Percentiles rank a stretch among this genome's conserved stretches.
These are phyloP conservation scores for Clavispora santaluciae DNA, from an alignment of 805 yeast species.

Conservation along the genomic window DNA sequence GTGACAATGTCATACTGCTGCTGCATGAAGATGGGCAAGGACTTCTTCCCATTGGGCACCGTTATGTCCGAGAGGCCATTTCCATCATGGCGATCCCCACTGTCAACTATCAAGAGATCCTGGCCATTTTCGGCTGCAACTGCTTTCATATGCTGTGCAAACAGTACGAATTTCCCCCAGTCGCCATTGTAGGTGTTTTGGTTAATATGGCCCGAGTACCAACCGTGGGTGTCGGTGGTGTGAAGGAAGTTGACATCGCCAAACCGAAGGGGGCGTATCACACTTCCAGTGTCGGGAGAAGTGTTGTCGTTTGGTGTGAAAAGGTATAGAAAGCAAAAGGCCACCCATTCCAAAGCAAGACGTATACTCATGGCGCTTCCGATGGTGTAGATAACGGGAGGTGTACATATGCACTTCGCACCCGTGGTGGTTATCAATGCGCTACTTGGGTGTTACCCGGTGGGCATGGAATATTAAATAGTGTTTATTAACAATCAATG, in stretches of 20 bases:
- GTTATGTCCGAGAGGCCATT: conserved; percentile 86
- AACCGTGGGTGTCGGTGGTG: conserved; percentile 96
- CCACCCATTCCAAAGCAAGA: neutral
- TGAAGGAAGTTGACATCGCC: conserved; percentile 77
- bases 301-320: too few relatives aligned
- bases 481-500: conserved; percentile 6
- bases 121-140: conserved; percentile 42
- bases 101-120: conserved; percentile 74
- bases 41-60: conserved; percentile 58
- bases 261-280: conserved; percentile 5
- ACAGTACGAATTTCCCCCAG: conserved; percentile 89
- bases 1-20: conserved; percentile 75
- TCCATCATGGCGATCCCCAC: conserved; percentile 95
- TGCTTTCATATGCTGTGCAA: conserved; percentile 46
- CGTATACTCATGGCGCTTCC: neutral
- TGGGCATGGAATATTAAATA: conserved; percentile 1
- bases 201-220: conserved; percentile 86
- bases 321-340: neutral
- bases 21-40: conserved; percentile 58
- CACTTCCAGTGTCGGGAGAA: neutral
- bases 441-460: too few relatives aligned
- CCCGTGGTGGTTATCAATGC: too few relatives aligned
- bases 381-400: too few relatives aligned
- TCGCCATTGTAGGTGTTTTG: conserved; percentile 76
- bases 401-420: too few relatives aligned